These are phyloP conservation scores for Alternaria triticimaculans DNA, from an alignment of 2,329 filamentous ascomycete genomes.

Conservation along the genomic window DNA sequence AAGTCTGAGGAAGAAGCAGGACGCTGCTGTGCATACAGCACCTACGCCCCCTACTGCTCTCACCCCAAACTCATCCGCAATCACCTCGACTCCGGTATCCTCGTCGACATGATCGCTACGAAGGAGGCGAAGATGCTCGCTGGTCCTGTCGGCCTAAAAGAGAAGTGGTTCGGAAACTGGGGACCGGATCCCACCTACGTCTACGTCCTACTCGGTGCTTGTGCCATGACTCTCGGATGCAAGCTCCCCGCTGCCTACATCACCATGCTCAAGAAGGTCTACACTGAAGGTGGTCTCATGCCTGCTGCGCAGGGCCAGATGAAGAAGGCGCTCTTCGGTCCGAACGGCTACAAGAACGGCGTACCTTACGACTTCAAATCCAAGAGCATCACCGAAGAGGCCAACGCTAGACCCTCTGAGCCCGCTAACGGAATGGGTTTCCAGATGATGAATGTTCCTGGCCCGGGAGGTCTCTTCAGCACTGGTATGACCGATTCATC, in stretches of 20 bases:
- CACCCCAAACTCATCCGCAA: slow-evolving; percentile 22
- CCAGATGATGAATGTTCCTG: slow-evolving; percentile 18
- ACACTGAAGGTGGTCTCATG: slow-evolving; percentile 22
- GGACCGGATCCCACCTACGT: slow-evolving; percentile 21
- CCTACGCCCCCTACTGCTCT: slow-evolving; percentile 13
- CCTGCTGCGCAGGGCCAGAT: slow-evolving; percentile 24
- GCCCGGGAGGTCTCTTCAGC: slow-evolving; percentile 20
- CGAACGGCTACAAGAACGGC: slow-evolving; percentile 21
- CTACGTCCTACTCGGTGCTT: slow-evolving; percentile 27
- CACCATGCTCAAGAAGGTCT: slow-evolving; percentile 26
- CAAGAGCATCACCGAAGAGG: slow-evolving; percentile 18
- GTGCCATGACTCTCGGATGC: slow-evolving; percentile 28
- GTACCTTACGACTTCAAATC: slow-evolving; percentile 27
- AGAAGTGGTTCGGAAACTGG: slow-evolving; percentile 3
- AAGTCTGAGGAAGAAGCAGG: slow-evolving; percentile 12
- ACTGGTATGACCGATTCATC: slow-evolving; percentile 18
- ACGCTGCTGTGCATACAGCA: slow-evolving; percentile 11
- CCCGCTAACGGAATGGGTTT: not conserved
- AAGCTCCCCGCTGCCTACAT: slow-evolving; percentile 14
- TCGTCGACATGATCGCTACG: slow-evolving; percentile 16
- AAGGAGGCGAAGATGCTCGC: slow-evolving; percentile 20
- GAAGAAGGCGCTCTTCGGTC: slow-evolving; percentile 27
- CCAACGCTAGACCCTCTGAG: slow-evolving; percentile 2
- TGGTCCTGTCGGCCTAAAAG: slow-evolving; percentile 1
- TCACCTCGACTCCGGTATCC: slow-evolving; percentile 24